These are phyloP conservation scores for Plasmodium malariae DNA, from an alignment of 169 alveolate genomes.

Conservation along the genomic window DNA sequence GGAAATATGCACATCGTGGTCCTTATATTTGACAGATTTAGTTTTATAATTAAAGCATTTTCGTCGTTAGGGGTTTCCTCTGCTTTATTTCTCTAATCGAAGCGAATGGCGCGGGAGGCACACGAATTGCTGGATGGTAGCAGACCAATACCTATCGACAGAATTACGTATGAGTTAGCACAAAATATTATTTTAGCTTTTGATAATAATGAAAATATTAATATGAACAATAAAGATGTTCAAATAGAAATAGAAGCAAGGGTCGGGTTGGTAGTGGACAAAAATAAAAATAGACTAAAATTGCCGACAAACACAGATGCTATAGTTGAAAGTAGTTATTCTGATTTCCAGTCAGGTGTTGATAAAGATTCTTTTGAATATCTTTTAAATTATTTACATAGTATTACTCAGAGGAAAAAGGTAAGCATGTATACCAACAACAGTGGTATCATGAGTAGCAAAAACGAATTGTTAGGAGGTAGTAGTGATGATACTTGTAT, in stretches of 20 bases:
- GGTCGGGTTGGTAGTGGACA: constrained; percentile 53
- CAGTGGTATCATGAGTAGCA: not conserved
- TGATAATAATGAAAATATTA: constrained; percentile 56
- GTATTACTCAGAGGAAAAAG: constrained; percentile 4
- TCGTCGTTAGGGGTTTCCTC: too few species aligned
- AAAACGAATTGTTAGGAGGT: not conserved
- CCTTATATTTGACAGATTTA: too few species aligned
- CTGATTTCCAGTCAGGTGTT: constrained; percentile 64
- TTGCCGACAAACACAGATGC: constrained; percentile 76
- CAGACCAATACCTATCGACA: constrained; percentile 74
- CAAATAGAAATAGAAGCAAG: constrained; percentile 73
- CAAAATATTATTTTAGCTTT: constrained; percentile 68
- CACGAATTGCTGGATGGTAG: constrained; percentile 76
- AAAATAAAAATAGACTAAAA: constrained; percentile 55
- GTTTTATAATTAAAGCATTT: too few species aligned
- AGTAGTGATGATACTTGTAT: not conserved
- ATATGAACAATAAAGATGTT: constrained; percentile 6
- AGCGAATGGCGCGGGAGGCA: constrained; percentile 67
- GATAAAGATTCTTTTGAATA: constrained; percentile 62
- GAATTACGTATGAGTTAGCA: constrained; percentile 64
- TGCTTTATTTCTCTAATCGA: too few species aligned
- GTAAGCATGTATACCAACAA: not conserved
- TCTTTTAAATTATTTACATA: constrained; percentile 41
- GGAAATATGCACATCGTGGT: too few species aligned
- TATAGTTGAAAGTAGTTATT: constrained; percentile 45